Percentiles rank a stretch among this genome's conserved stretches.
Evolutionary conservation across 768 basidiomycete genomes (phyloP).

Genomic region (Auriscalpium vulgare): DNA sequence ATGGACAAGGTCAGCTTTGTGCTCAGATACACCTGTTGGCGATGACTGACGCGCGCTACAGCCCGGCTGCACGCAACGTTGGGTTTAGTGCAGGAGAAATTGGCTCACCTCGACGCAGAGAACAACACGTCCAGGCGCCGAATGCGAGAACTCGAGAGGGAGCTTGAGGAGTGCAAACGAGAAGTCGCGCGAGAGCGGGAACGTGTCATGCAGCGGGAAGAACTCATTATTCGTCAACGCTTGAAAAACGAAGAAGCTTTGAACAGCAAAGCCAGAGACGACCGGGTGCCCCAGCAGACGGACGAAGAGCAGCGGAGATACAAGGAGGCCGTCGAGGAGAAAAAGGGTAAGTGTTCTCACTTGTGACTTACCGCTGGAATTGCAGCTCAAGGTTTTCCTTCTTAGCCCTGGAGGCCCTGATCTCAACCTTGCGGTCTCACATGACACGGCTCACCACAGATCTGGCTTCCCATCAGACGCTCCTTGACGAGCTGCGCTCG

Average conservation of each 20-base stretch:
- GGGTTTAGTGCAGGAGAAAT: slow-evolving; percentile 54
- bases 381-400: neutral
- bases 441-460: slow-evolving; percentile 73
- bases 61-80: slow-evolving; percentile 58
- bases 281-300: slow-evolving; percentile 15
- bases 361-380: neutral
- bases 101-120: slow-evolving; percentile 71
- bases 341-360: slow-evolving; percentile 53
- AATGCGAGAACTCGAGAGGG: slow-evolving; percentile 81
- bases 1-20: slow-evolving; percentile 51
- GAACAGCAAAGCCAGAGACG: slow-evolving; percentile 31
- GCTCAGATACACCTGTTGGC: neutral
- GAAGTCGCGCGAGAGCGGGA: slow-evolving; percentile 69
- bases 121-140: slow-evolving; percentile 75
- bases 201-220: slow-evolving; percentile 49
- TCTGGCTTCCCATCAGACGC: slow-evolving; percentile 64
- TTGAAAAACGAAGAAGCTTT: slow-evolving; percentile 9
- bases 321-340: slow-evolving; percentile 76
- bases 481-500: slow-evolving; percentile 57
- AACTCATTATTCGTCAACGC: slow-evolving; percentile 27
- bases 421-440: slow-evolving; percentile 64
- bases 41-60: slow-evolving; percentile 18
- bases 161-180: slow-evolving; percentile 77
- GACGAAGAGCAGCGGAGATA: slow-evolving; percentile 37
- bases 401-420: slow-evolving; percentile 70